Evolutionary conservation across 2,329 filamentous ascomycete species (phyloP).

Genomic region (Colletotrichum sp.): DNA sequence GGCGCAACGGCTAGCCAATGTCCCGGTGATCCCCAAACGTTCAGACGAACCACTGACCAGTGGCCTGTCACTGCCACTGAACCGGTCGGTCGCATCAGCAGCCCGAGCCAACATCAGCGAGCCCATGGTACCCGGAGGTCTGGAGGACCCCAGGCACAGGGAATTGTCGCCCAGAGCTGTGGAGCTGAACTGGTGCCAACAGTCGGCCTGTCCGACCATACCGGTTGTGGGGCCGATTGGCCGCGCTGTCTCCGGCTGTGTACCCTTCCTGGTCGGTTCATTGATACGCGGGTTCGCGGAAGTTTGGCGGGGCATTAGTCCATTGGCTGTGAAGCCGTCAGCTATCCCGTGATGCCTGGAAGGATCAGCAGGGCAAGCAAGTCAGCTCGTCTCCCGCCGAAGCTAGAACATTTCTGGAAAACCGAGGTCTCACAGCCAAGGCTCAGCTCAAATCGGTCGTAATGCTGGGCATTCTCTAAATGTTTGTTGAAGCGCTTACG

Average conservation of each 20-base stretch:
- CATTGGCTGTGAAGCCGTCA: not conserved
- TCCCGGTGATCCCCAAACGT: not conserved
- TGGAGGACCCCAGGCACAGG: not conserved
- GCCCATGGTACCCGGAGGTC: not conserved
- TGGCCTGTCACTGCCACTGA: not conserved
- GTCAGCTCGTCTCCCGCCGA: not conserved
- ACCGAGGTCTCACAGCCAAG: not conserved
- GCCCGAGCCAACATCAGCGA: not conserved
- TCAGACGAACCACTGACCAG: constrained; percentile 10
- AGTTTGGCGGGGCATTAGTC: not conserved
- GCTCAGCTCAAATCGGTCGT: not conserved
- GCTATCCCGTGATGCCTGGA: not conserved
- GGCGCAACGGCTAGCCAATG: not conserved
- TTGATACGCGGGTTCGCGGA: not conserved
- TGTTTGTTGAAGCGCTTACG: not conserved
- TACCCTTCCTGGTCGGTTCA: not conserved
- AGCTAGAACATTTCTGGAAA: not conserved
- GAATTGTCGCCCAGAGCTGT: not conserved
- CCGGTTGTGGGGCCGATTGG: constrained; percentile 9
- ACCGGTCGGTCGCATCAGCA: not conserved
- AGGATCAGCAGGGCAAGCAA: not conserved
- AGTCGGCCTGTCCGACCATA: not conserved
- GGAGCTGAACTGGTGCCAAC: not conserved
- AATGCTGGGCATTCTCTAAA: not conserved
- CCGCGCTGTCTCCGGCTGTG: not conserved